Base-by-base conservation (phyloP, 768 basidiomycete genomes). In the Fomitopsis pulvina region DNA sequence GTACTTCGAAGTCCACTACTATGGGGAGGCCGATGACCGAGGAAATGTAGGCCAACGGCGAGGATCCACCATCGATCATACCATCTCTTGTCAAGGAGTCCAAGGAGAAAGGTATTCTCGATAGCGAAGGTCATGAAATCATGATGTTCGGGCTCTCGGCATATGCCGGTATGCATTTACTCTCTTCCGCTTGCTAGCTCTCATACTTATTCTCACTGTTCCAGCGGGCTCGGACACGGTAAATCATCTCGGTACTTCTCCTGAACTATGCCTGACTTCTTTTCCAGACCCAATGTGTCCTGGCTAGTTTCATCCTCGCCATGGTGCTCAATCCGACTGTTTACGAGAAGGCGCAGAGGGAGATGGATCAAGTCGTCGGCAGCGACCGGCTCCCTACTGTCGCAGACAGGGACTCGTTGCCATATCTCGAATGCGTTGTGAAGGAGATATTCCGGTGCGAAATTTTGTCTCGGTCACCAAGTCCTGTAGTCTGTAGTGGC, bases 321-420 rank as follows among this genome's bases (percentile, higher is more conserved):
- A 69, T 71, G 59, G 53, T 64, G 0, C 61, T 71, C 7, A 60
- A 71, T 52, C 74, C 73, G 0, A 67, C 71, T 1, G 66, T 66
- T 0, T 66, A 65, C 52, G 55, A 51, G 26, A 71, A 66, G 48
- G 73, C 72, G 14, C 72, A 74, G 41, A 62, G 60, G 16, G 75
- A 76, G 50, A 61, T 76, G 1, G 72, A 74, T 50, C 50, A 57
- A 2, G 69, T 72, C 3, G 56, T 72, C 11, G 74, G 74, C 16
- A 43, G 34, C 9, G 67, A 68, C 42, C 61, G 73, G 1, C 44
- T 59, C 12, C 53, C 55, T 7, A 52, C 57, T 11, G 48, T 60
- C 21, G 59, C 55, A 18, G 62, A 63, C 40, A 41, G 50, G 37
- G 53, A 51, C 8, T 46, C 48, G 24, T 53, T 61, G 16, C 60